Percentiles rank a stretch among this genome's conserved stretches.
These are phyloP conservation scores for Nemania abortiva DNA, from an alignment of 2,329 filamentous ascomycete species.

Conservation along the genomic window DNA sequence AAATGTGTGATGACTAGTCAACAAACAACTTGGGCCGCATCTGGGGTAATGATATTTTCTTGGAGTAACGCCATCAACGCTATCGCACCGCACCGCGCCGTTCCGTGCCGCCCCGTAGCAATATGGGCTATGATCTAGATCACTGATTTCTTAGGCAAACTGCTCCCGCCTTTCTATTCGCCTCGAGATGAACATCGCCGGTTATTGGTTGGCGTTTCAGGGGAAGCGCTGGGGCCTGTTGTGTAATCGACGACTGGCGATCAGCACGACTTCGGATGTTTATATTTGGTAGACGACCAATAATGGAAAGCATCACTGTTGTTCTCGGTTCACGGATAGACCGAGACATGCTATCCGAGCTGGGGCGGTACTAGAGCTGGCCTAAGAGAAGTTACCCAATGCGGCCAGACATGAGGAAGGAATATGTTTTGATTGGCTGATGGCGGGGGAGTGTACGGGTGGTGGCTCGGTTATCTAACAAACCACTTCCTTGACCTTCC, in stretches of 20 bases:
- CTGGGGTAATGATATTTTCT: not conserved
- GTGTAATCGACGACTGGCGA: not conserved
- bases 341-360: constrained; percentile 21
- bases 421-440: constrained; percentile 26
- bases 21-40: constrained; percentile 2
- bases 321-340: constrained; percentile 3
- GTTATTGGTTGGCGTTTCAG: not conserved
- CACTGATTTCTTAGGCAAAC: not conserved
- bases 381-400: constrained; percentile 26
- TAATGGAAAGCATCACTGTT: not conserved
- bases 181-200: not conserved
- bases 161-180: not conserved
- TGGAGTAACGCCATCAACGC: not conserved
- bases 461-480: no score
- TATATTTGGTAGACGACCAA: not conserved
- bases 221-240: not conserved
- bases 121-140: not conserved
- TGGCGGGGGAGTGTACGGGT: not conserved
- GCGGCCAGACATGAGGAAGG: constrained; percentile 20
- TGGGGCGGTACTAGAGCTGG: no score
- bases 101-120: not conserved
- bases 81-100: constrained; percentile 1
- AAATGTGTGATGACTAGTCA: not conserved
- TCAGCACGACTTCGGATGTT: not conserved
- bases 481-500: no score